phyloP scores from a whole-genome alignment of 2,329 filamentous ascomycete genomes.

The Ophiostoma angusticollis region DNA sequence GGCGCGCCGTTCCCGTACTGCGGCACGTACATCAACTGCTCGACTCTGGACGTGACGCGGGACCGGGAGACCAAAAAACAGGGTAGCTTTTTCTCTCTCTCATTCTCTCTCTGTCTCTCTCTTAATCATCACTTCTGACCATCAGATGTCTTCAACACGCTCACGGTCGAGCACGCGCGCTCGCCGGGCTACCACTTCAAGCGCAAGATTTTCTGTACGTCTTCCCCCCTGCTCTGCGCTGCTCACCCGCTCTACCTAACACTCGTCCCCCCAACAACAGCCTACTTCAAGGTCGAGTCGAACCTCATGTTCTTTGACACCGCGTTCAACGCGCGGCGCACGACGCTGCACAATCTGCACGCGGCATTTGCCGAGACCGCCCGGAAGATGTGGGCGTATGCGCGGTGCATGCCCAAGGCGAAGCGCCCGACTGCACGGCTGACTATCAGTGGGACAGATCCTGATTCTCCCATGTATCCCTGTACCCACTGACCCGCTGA shows the following conservation, averaged over 20 bases:
- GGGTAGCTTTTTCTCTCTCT: constrained; percentile 28
- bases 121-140: too few relatives aligned
- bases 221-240: background rate
- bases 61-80: constrained; percentile 41
- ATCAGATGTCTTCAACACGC: constrained; percentile 48
- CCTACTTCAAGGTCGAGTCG: constrained; percentile 70
- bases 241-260: background rate
- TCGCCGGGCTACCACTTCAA: constrained; percentile 66
- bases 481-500: constrained; percentile 19
- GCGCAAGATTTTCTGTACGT: constrained; percentile 60
- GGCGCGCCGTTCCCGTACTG: constrained; percentile 69
- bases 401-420: constrained; percentile 40
- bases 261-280: constrained; percentile 18
- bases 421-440: constrained; percentile 46
- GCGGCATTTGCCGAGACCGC: constrained; percentile 66
- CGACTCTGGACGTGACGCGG: constrained; percentile 61
- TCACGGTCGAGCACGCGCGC: constrained; percentile 67
- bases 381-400: constrained; percentile 56
- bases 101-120: background rate
- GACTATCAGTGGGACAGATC: constrained; percentile 54
- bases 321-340: constrained; percentile 55
- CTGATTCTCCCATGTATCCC: too few relatives aligned
- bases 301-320: constrained; percentile 77
- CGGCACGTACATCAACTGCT: constrained; percentile 62
- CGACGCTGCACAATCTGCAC: constrained; percentile 62